Evolutionary conservation across 2,329 filamentous ascomycete species (phyloP), one percentile per base, ranked within the genome.

Genomic region (Pleomassaria siparia): DNA sequence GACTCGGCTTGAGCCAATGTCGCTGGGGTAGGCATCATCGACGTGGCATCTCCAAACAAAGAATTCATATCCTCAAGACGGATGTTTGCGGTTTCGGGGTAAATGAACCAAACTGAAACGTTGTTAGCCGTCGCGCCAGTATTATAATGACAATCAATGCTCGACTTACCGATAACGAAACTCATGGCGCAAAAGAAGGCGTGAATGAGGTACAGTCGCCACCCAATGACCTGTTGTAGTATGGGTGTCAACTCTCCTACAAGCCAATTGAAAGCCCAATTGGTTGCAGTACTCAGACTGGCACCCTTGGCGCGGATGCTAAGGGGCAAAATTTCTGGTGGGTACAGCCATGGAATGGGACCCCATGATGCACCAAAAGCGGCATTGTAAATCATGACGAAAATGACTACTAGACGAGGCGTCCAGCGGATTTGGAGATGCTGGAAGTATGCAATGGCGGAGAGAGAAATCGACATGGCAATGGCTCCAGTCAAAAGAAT

Each of bases 221-320:
- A 99, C 62, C 87, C 83, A 62, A 99, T 97, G 73, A 81, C 84
- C 62, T 94, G 89, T 70, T 99, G 92, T 50, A 97, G 77, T 45
- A 97, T 85, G 2, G 94, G 94, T 0, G 94, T 99, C 79, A 97
- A 83, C 72, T 95, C 89, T 58, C 94, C 94, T 3, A 97, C 94
- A 21, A 97, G 78, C 88, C 91, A 99, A 74, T 99, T 99, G 74
- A 94, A 96, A 1, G 92, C 91, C 94, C 94, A 99, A 69, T 99
- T 99, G 25, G 91, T 86, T 15, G 94, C 94, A 1, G 94, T 97
- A 51, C 92, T 96, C 69, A 99, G 74, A 80, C 91, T 96, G 44
- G 94, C 92, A 51, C 94, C 94, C 78, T 97, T 97, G 50, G 92
- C 95, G 63, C 94, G 86, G 67, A 97, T 96, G 76, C 91, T 96